Base-by-base conservation (phyloP, 129 eudicot genomes). In the Chrysanthemum makinoi region DNA sequence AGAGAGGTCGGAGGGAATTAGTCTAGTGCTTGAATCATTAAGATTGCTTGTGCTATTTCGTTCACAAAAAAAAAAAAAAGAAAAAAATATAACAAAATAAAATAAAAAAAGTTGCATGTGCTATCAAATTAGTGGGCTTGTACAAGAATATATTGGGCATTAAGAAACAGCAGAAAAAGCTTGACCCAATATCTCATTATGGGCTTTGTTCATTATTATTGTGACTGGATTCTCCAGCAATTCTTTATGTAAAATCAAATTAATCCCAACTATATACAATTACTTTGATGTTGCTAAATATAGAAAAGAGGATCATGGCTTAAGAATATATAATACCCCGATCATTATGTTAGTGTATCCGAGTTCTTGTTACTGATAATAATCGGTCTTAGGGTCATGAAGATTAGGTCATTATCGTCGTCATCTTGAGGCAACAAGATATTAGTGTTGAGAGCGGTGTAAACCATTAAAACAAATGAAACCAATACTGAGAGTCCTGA, bases 401-500 rank as follows among this genome's bases (percentile, higher is more conserved):
- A 33, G 9, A 63, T 52, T 9, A 64, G 17, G 65, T 64, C 71
- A 0, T 51, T 20, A 0, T 51, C 54, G n/a, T 51, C 69, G 17
- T 54, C 62, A 3, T 59, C 60, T 50, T 52, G 43, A 33, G 80
- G 92, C 16, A 79, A 66, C 67, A 79, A 65, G 5, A 78, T 47
- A 55, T 79, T 70, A 3, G 83, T 48, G 20, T 83, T 87, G 62
- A 87, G 61, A 17, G 76, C 80, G 0, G 85, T 87, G 67, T 82
- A 77, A 46, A 79, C 68, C 80, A 84, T 79, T 18, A 87, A 48
- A 68, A 68, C 72, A 46, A 80, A 82, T 26, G 85, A 67, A 14
- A 84, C 89, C 68, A 84, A 66, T 3, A 84, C 82, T 0, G 93
- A 87, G 9, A 84, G 72, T 51, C 73, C 79, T 0, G 87, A 76